Evolutionary conservation across 305 asterid genomes (phyloP), one percentile per base, ranked within the genome.

Genomic region (Fraxinus ornus): DNA sequence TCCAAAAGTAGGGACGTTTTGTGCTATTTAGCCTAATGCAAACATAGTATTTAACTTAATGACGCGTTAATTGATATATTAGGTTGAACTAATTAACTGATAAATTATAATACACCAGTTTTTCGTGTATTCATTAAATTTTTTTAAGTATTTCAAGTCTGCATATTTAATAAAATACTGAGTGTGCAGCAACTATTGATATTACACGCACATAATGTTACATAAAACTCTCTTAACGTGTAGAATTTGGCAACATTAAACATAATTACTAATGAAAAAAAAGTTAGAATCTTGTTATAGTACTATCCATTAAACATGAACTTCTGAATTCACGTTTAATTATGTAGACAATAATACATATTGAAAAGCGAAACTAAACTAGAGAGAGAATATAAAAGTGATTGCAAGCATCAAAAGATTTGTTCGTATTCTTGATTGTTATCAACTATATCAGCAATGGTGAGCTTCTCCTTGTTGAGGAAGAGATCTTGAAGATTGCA

Each of bases 361-460:
- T 62, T 8, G 13, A 62, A 62, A 21, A 0, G 68, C 22, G 68
- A 57, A 19, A 57, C 10, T 57, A 57, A 57, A 60, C 4, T 1
- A 8, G 30, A 62, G 1, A 22, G 33, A 62, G 33, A 22, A 21
- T 62, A 62, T 12, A 6, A 36, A 62, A 8, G 30, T 22, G 26
- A 62, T 62, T 22, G 72, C 7, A 60, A 21, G 70, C 30, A 22
- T 62, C 72, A 62, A 24, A 62, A 62, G 33, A 62, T 68, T 12
- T 57, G 47, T 12, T 68, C 17, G 26, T 75, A 44, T 36, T 73
- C 84, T 5, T 52, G 47, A 64, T 66, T 76, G 9, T 17, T 77
- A 78, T 89, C 94, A 78, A 89, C 86, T 9, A 80, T 12, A 57
- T 88, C 89, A 44, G 80, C 89, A 75, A 91, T 84, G 39, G 77